Base-by-base conservation (phyloP, 495 filamentous ascomycete species). In the Xylaria curta region DNA sequence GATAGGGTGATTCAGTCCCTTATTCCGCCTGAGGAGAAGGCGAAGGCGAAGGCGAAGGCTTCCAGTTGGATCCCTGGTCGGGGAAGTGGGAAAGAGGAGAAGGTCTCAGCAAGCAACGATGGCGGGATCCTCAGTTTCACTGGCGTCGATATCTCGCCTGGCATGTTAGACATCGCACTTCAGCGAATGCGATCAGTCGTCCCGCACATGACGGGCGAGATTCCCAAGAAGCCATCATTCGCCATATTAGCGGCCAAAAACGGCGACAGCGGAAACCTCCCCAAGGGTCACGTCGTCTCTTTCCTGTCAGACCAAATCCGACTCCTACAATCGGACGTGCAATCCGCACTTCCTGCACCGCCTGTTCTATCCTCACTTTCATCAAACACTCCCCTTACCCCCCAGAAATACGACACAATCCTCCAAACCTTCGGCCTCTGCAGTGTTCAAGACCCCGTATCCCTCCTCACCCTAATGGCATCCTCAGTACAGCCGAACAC, bases 391-490 rank as follows among this genome's bases (percentile, higher is more conserved):
- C 9, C 38, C 10, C 12, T 13, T 13, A 73, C 70, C 51, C 38
- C 72, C 66, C 70, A 71, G 49, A 85, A 85, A 75, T 99, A 92
- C 81, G 94, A 98, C 82, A 97, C 93, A 2, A 84, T 98, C 44
- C 78, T 99, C 59, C 94, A 98, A 80, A 97, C 94, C 17, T 97
- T 98, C 89, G 95, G 94, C 1, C 82, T 98, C 6, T 99, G 96
- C 83, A 95, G 92, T 61, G 95, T 94, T 56, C 82, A 85, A 5
- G 89, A 92, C 73, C 97, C 95, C 17, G 88, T 87, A 19, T 83
- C 79, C 13, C 85, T 96, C 59, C 83, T 98, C 65, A 81, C 84
- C 42, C 88, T 86, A 74, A 81, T 92, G 66, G 90, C 88, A 2
- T 69, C 81, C 10, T 71, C 70, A 15, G 78, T 90, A 0, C 84